Percentiles rank a stretch among this genome's conserved stretches.
phyloP scores from a whole-genome alignment of 2,329 filamentous ascomycete genomes.

The Aspergillus amoenus region DNA sequence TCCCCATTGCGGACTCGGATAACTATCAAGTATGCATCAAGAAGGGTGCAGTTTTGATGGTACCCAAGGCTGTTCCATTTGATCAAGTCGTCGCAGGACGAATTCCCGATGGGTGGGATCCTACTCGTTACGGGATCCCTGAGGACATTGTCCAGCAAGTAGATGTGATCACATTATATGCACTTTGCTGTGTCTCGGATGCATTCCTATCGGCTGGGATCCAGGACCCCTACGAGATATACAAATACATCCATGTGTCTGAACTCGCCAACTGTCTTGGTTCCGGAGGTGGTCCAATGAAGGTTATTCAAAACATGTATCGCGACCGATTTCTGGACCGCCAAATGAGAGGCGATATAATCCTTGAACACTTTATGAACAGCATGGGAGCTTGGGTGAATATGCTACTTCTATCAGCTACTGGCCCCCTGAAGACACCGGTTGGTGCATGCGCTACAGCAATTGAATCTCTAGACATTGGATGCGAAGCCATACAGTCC shows the following conservation, averaged over 20 bases:
- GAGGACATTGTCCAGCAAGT: slow-evolving; percentile 75
- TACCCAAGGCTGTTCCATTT: slow-evolving; percentile 19
- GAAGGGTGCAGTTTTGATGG: slow-evolving; percentile 79
- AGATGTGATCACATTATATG: slow-evolving; percentile 20
- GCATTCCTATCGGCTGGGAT: slow-evolving; percentile 86
- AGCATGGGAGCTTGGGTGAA: slow-evolving; percentile 99
- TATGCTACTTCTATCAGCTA: slow-evolving; percentile 93
- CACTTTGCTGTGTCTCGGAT: slow-evolving; percentile 44
- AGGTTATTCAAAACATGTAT: slow-evolving; percentile 91
- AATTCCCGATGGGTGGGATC: slow-evolving; percentile 84
- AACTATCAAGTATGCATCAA: slow-evolving; percentile 70
- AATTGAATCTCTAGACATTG: slow-evolving; percentile 92
- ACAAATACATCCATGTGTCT: slow-evolving; percentile 96
- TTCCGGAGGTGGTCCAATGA: slow-evolving; percentile 91
- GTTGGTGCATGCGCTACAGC: slow-evolving; percentile 95
- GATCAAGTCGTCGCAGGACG: slow-evolving; percentile 17
- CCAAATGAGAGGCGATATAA: slow-evolving; percentile 62
- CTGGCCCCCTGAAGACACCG: slow-evolving; percentile 94
- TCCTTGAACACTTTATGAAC: slow-evolving; percentile 99
- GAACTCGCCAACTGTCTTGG: slow-evolving; percentile 96
- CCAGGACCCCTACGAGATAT: slow-evolving; percentile 97
- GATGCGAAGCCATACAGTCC: slow-evolving; percentile 94
- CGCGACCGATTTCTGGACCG: slow-evolving; percentile 86
- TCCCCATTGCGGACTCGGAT: slow-evolving; percentile 80
- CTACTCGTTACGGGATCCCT: slow-evolving; percentile 88